These are phyloP conservation scores for Stachybotrys echinatus DNA, from an alignment of 2,329 filamentous ascomycete genomes.

Conservation along the genomic window DNA sequence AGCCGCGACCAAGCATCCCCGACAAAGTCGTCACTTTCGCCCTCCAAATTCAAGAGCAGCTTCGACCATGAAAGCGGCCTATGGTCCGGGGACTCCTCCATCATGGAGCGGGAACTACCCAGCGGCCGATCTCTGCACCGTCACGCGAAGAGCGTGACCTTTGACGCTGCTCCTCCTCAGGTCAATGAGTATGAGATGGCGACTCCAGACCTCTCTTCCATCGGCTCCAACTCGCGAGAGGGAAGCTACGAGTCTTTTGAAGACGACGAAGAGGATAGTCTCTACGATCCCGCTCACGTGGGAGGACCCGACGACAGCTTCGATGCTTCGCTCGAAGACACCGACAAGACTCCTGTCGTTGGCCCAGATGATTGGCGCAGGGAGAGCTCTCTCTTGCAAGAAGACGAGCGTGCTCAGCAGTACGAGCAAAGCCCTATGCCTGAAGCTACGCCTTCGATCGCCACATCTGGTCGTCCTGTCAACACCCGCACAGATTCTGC, in stretches of 20 bases:
- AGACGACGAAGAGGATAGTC: slow-evolving; percentile 59
- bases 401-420: slow-evolving; percentile 14
- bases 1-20: slow-evolving; percentile 73
- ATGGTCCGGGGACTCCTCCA: slow-evolving; percentile 61
- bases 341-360: slow-evolving; percentile 96
- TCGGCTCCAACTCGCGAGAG: slow-evolving; percentile 84
- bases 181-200: slow-evolving; percentile 98
- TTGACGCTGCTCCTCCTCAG: slow-evolving; percentile 87
- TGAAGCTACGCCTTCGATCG: slow-evolving; percentile 36
- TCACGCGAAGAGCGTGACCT: slow-evolving; percentile 94
- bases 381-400: slow-evolving; percentile 45
- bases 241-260: slow-evolving; percentile 88
- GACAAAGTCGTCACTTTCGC: slow-evolving; percentile 82
- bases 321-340: slow-evolving; percentile 90
- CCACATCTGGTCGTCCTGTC: slow-evolving; percentile 44
- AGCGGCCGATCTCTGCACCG: slow-evolving; percentile 67
- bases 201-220: slow-evolving; percentile 90
- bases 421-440: slow-evolving; percentile 69
- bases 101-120: slow-evolving; percentile 53
- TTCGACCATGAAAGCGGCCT: slow-evolving; percentile 65
- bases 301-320: slow-evolving; percentile 74
- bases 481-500: slow-evolving; percentile 66
- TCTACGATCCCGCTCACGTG: slow-evolving; percentile 47
- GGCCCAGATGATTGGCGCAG: slow-evolving; percentile 94
- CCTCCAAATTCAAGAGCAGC: slow-evolving; percentile 57